phyloP scores from a whole-genome alignment of 1,284 basidiomycete genomes.

The Golubevia sp. region DNA sequence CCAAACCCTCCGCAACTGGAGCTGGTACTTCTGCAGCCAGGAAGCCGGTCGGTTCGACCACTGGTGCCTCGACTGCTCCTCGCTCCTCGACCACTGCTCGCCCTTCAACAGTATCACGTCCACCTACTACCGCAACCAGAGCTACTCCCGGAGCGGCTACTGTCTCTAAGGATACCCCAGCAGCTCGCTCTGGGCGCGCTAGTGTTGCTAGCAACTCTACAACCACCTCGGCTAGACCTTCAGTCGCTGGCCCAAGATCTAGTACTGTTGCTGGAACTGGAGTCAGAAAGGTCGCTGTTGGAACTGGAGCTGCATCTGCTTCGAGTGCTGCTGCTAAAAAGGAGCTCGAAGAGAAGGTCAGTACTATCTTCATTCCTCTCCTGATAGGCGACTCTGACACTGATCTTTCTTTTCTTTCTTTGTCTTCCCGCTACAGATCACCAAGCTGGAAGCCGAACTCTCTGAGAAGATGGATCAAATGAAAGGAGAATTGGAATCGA shows the following conservation, averaged over 20 bases:
- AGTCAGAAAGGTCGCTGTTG: conserved; percentile 17
- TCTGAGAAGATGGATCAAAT: conserved; percentile 28
- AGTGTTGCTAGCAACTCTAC: conserved; percentile 26
- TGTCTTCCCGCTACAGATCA: background rate
- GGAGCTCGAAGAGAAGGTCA: conserved; percentile 26
- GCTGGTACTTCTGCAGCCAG: conserved; percentile 15
- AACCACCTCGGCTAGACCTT: conserved; percentile 16
- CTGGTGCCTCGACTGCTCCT: background rate
- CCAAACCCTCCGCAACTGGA: background rate
- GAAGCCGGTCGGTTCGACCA: conserved; percentile 3
- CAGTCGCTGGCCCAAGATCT: conserved; percentile 13
- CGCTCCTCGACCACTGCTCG: conserved; percentile 15
- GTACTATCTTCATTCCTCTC: conserved; percentile 16
- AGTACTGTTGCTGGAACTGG: conserved; percentile 8
- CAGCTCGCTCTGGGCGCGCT: conserved; percentile 18
- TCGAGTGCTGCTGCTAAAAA: conserved; percentile 12
- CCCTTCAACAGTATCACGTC: background rate
- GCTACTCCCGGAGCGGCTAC: conserved; percentile 7
- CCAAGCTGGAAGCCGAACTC: conserved; percentile 28
- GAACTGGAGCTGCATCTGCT: conserved; percentile 11
- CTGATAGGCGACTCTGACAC: background rate
- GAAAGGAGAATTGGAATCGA: conserved; percentile 30
- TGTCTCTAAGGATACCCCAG: conserved; percentile 13
- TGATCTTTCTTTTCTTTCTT: background rate
- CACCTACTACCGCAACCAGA: background rate